These are phyloP conservation scores for Aspergillus tamarii DNA, from an alignment of 2,329 filamentous ascomycete genomes.

Conservation along the genomic window DNA sequence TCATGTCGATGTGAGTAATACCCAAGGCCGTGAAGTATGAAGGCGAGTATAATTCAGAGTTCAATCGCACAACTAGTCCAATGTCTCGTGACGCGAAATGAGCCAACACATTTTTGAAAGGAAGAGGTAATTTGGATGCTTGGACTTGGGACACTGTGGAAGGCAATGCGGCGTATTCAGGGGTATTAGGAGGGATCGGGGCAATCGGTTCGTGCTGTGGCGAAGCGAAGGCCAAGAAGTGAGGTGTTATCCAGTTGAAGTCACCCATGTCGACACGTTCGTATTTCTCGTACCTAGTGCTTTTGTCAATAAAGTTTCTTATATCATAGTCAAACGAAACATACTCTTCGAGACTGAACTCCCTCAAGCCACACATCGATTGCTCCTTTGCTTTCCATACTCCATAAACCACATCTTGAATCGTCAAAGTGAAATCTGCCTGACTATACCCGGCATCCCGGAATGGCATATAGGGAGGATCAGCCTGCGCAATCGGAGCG, in stretches of 20 bases:
- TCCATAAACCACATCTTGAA: constrained; percentile 97
- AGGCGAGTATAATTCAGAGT: constrained; percentile 93
- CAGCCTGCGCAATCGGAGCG: constrained; percentile 92
- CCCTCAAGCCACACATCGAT: constrained; percentile 84
- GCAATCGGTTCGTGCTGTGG: constrained; percentile 80
- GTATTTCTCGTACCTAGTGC: constrained; percentile 78
- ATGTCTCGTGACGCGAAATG: constrained; percentile 89
- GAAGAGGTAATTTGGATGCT: constrained; percentile 70
- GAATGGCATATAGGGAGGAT: constrained; percentile 98
- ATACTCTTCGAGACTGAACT: constrained; percentile 90
- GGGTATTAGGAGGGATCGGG: constrained; percentile 72
- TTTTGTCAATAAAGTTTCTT: constrained; percentile 17
- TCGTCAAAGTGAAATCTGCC: constrained; percentile 91
- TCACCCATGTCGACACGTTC: constrained; percentile 97
- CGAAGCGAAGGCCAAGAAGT: constrained; percentile 95
- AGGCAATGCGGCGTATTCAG: constrained; percentile 74
- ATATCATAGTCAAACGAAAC: constrained; percentile 27
- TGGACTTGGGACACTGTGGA: constrained; percentile 74
- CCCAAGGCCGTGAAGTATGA: constrained; percentile 96
- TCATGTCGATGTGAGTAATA: constrained; percentile 97
- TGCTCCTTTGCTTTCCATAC: constrained; percentile 99
- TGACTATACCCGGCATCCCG: constrained; percentile 97
- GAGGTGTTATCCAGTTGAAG: constrained; percentile 98
- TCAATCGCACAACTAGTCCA: constrained; percentile 90
- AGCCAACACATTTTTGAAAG: constrained; percentile 93